Evolutionary conservation across 2,329 filamentous ascomycete species (phyloP).

Genomic region (Echinosphaeria canescens): DNA sequence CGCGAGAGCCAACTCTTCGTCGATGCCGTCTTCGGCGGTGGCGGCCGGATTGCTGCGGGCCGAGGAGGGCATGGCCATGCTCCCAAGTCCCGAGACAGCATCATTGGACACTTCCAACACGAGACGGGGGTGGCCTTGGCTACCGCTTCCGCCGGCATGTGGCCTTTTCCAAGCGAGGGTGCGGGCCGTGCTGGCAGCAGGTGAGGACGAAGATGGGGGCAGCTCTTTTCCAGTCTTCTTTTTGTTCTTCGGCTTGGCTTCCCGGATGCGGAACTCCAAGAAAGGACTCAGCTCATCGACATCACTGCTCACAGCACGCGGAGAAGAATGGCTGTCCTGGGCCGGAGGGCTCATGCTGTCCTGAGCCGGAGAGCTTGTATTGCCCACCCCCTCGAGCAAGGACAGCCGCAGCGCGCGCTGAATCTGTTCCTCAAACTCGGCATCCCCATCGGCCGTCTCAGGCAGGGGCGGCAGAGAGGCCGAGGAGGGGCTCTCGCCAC

Average conservation of each 20-base stretch:
- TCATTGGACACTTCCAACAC: too few relatives aligned
- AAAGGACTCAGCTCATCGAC: conserved; percentile 27
- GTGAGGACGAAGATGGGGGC: conserved; percentile 13
- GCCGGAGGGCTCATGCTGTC: too few relatives aligned
- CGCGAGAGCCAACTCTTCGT: conserved; percentile 38
- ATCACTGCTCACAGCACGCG: too few relatives aligned
- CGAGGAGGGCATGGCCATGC: too few relatives aligned
- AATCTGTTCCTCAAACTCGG: conserved; percentile 36
- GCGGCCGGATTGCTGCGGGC: background rate
- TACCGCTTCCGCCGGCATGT: conserved; percentile 5
- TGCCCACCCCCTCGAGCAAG: conserved; percentile 27
- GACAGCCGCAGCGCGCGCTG: conserved; percentile 41
- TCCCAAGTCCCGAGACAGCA: too few relatives aligned
- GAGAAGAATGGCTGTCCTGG: too few relatives aligned
- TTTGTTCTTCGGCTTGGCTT: conserved; percentile 15
- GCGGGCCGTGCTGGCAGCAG: conserved; percentile 10
- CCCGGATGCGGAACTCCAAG: conserved; percentile 24
- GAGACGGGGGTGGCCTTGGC: too few relatives aligned
- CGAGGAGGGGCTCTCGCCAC: too few relatives aligned
- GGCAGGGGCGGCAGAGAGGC: conserved; percentile 5
- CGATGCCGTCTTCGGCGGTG: too few relatives aligned
- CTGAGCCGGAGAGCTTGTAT: too few relatives aligned
- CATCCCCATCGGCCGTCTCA: conserved; percentile 22
- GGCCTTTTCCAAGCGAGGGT: too few relatives aligned
- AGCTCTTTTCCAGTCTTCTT: too few relatives aligned